These are phyloP conservation scores for Chernovozyma sophiae-reginae DNA, from an alignment of 1,139 yeast genomes.

Conservation along the genomic window DNA sequence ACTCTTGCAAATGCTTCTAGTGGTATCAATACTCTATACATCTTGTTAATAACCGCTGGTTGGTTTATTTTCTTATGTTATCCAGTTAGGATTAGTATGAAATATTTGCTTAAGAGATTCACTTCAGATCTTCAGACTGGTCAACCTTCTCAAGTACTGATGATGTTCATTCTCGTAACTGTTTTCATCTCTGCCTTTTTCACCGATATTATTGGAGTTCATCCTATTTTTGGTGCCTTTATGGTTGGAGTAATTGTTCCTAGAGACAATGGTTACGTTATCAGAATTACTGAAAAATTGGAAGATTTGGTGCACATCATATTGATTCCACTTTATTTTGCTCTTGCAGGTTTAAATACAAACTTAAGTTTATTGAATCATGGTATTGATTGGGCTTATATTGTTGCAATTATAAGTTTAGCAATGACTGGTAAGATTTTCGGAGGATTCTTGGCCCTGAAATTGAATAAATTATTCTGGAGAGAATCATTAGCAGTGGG, in stretches of 20 bases:
- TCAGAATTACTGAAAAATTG: slow-evolving; percentile 64
- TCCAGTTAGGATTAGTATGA: slow-evolving; percentile 51
- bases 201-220: slow-evolving; percentile 79
- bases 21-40: slow-evolving; percentile 65
- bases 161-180: slow-evolving; percentile 50
- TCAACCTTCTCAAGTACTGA: slow-evolving; percentile 59
- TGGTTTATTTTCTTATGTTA: slow-evolving; percentile 60
- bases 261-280: slow-evolving; percentile 68
- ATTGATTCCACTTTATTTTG: slow-evolving; percentile 73
- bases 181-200: slow-evolving; percentile 68
- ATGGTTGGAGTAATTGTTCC: slow-evolving; percentile 76
- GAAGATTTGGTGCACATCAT: slow-evolving; percentile 72
- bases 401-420: slow-evolving; percentile 57
- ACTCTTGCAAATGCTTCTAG: slow-evolving; percentile 71
- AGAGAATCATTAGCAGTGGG: slow-evolving; percentile 75
- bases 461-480: slow-evolving; percentile 57
- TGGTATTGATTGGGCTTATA: slow-evolving; percentile 76
- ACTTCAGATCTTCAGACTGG: slow-evolving; percentile 52
- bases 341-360: slow-evolving; percentile 69
- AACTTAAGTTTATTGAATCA: slow-evolving; percentile 58
- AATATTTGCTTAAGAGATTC: slow-evolving; percentile 37
- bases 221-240: slow-evolving; percentile 79
- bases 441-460: slow-evolving; percentile 67
- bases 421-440: slow-evolving; percentile 64
- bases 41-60: slow-evolving; percentile 57